Percentiles rank a stretch among this genome's conserved stretches.
Conservation (phyloP, 164 flowering plant species). For the Cinnamomum chago region DNA sequence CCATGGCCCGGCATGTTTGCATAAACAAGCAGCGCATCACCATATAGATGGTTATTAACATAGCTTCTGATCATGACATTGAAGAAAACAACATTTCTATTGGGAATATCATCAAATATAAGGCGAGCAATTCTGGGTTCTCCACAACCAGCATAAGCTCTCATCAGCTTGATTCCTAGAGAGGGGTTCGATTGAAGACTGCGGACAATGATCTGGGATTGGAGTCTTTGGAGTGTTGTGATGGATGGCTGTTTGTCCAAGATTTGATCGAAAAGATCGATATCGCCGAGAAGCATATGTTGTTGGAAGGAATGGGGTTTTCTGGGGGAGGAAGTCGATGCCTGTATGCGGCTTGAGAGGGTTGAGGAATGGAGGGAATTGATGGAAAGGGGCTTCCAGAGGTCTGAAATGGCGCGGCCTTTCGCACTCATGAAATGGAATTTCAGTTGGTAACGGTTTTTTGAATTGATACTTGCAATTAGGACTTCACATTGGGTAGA, state of each 20-base stretch:
- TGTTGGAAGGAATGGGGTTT: not conserved
- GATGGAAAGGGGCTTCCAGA: too few species aligned
- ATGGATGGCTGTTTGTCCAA: constrained; percentile 10
- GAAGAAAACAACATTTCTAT: constrained; percentile 11
- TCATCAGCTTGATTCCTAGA: constrained; percentile 14
- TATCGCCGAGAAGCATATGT: too few species aligned
- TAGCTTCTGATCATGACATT: constrained; percentile 19
- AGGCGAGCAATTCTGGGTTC: constrained; percentile 2
- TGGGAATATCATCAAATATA: constrained; percentile 8
- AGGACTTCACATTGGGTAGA: too few species aligned
- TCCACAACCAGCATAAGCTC: constrained; percentile 12
- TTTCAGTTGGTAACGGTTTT: too few species aligned
- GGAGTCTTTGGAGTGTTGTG: constrained; percentile 3
- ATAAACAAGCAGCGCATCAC: constrained; percentile 9
- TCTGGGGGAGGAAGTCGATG: not conserved
- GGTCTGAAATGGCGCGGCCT: not conserved
- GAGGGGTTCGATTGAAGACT: constrained; percentile 2
- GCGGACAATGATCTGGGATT: constrained; percentile 6
- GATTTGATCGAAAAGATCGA: not conserved
- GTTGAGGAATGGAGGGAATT: not conserved
- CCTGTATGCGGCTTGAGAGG: too few species aligned
- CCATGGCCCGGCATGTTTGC: constrained; percentile 3
- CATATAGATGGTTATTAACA: constrained; percentile 12
- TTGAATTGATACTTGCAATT: too few species aligned
- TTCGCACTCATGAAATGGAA: too few species aligned